phyloP scores from a whole-genome alignment of 495 filamentous ascomycete genomes.

The Delitschia confertaspora region DNA sequence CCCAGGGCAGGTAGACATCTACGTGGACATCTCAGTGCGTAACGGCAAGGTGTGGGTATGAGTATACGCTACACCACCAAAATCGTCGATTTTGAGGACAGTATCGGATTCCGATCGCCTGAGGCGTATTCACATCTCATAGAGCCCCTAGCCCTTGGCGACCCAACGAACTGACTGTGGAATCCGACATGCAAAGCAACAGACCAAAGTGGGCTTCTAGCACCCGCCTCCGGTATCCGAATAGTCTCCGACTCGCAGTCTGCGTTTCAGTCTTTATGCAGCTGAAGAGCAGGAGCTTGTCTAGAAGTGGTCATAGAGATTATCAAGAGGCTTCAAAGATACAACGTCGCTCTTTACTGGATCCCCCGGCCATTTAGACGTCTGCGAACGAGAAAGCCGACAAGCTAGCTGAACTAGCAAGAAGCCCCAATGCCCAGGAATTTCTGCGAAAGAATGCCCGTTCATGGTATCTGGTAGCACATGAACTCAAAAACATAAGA shows the following conservation, averaged over 20 bases:
- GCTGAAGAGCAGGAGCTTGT: constrained; percentile 14
- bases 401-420: constrained; percentile 16
- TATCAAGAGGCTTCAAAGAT: constrained; percentile 23
- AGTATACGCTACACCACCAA: too few species aligned
- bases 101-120: constrained; percentile 10
- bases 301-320: constrained; percentile 14
- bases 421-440: constrained; percentile 12
- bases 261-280: constrained; percentile 14
- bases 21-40: too few species aligned
- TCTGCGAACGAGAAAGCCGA: constrained; percentile 15
- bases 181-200: constrained; percentile 4
- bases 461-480: constrained; percentile 17
- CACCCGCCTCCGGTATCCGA: constrained; percentile 9
- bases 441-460: constrained; percentile 5
- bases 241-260: constrained; percentile 20
- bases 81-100: constrained; percentile 13
- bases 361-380: constrained; percentile 8
- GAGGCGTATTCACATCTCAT: constrained; percentile 14
- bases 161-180: constrained; percentile 16
- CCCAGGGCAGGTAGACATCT: too few species aligned
- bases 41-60: too few species aligned
- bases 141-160: constrained; percentile 12
- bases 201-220: not conserved
- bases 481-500: constrained; percentile 12
- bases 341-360: too few species aligned